These are phyloP conservation scores for Zea mays DNA, from an alignment of 176 grass and related monocot species.

Conservation along the genomic window Zm-B73-REFERENCE-NAM-5.0 NC_050097.1:139337501-139338000, in stretches of 20 bases:
- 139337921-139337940: no score
- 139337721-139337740: constrained; percentile 73
- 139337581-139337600: constrained; percentile 20
- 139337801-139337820: neutral
- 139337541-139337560: constrained; percentile 74
- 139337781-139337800: neutral
- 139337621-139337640: neutral
- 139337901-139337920: neutral
- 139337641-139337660: constrained; percentile 27
- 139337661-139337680: constrained; percentile 45
- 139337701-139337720: constrained; percentile 77
- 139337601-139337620: neutral
- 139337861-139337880: no score
- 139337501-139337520: constrained; percentile 83
- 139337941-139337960: no score
- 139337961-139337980: no score
- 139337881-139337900: no score
- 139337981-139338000: no score
- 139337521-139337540: constrained; percentile 88
- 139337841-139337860: neutral
- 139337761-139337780: neutral
- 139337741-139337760: constrained; percentile 46
- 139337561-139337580: constrained; percentile 25
- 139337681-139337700: constrained; percentile 66
- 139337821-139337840: neutral